Base-by-base conservation (phyloP, 352 stramenopile genomes). In the Lagenidium giganteum region DNA sequence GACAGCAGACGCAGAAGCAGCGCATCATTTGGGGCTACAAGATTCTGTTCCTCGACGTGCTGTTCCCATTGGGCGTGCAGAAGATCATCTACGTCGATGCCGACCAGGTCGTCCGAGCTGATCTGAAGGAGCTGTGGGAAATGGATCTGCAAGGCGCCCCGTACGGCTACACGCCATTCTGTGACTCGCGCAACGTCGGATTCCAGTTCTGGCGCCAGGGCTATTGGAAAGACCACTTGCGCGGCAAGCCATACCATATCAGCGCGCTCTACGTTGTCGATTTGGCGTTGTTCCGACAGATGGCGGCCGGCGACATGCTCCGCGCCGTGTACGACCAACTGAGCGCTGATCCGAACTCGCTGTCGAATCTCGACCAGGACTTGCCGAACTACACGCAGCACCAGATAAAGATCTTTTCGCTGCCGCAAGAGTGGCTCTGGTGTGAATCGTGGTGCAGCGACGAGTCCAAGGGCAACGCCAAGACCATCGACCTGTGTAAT, bases 1-100 rank as follows among this genome's bases (percentile, higher is more conserved):
- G 87, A 29, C 76, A 81, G 39, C 96, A 99, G 66, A 98, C 83
- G n/a, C 93, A 99, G 66, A 98, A 99, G 67, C 97, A 99, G 76
- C 78, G 97, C 22, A 98, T 99, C 51, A 99, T 99, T 57, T 99
- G 97, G 97, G 97, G 95, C 20, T 99, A 99, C 78, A 99, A 99
- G 72, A 99, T 99, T 59, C 73, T 99, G 1, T 99, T 99, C 61
- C 62, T 99, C 16, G 96, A 99, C 64, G 96, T 99, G 29, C 68
- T 99, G 2, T 99, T 99, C 61, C 96, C 96, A 14, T 72, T 99
- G 5, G 76, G 92, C 49, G 87, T 99, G 18, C 92, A 98, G 57
- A 98, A 98, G 66, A 96, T 99, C 39, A 97, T 98, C 47, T 98
- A 98, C 64, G 96, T 99, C 24, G 96, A 99, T 62, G 93, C 96